Evolutionary conservation across 2,329 filamentous ascomycete species (phyloP).

Genomic region (Penicillium occitanis): DNA sequence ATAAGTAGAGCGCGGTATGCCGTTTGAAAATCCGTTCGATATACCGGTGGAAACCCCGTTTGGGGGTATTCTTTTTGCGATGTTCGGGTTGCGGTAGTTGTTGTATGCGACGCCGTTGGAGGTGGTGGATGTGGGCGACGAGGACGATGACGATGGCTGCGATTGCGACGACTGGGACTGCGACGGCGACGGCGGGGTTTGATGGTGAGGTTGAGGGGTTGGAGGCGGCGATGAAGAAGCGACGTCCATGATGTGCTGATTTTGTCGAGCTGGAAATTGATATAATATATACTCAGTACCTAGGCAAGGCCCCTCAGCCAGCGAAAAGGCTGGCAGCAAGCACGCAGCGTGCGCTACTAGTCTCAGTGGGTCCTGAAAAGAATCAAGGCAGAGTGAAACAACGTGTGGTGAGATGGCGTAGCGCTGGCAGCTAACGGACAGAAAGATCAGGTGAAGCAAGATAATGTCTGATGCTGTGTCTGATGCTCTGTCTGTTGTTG

Average conservation of each 20-base stretch:
- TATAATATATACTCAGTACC: neutral
- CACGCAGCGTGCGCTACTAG: neutral
- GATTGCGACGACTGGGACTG: neutral
- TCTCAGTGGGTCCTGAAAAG: neutral
- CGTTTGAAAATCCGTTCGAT: neutral
- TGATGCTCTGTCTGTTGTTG: neutral
- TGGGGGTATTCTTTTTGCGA: slow-evolving; percentile 8
- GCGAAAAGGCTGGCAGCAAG: neutral
- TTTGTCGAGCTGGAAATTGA: neutral
- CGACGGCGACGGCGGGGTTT: slow-evolving; percentile 1
- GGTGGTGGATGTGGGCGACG: neutral
- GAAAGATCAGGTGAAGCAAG: neutral
- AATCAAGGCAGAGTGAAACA: neutral
- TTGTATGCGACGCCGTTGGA: neutral
- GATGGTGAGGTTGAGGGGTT: neutral
- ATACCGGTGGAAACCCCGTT: neutral
- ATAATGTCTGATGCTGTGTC: neutral
- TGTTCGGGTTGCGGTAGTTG: neutral
- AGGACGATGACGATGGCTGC: slow-evolving; percentile 4
- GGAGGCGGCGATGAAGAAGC: slow-evolving; percentile 7
- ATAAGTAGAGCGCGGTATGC: slow-evolving; percentile 23
- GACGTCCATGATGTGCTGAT: slow-evolving; percentile 10
- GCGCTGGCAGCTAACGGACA: neutral
- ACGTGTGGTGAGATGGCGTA: neutral
- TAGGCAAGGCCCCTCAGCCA: neutral